A percentile compares a stretch with the other conserved stretches of the same genome.
Evolutionary conservation across 2,329 filamentous ascomycete species (phyloP).

Genomic region (Arthrobotrys megalospora): DNA sequence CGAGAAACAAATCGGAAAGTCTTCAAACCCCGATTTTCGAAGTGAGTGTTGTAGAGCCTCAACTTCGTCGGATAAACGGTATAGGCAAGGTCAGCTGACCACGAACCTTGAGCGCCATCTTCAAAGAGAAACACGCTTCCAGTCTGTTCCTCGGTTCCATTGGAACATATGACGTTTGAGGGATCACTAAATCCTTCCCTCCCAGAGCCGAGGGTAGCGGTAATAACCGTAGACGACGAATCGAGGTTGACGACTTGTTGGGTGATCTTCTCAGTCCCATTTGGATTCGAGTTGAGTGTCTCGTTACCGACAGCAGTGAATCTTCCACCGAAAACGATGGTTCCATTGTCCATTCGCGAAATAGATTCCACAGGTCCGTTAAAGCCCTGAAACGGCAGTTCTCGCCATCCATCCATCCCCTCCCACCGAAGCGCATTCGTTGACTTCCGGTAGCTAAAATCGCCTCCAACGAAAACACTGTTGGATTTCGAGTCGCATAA

Average conservation of each 20-base stretch:
- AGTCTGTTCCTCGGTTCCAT: conserved; percentile 74
- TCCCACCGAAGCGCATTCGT: conserved; percentile 92
- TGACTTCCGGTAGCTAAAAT: conserved; percentile 83
- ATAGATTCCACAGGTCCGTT: conserved; percentile 94
- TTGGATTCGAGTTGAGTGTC: conserved; percentile 76
- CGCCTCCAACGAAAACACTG: conserved; percentile 92
- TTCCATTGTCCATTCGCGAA: conserved; percentile 81
- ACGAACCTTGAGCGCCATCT: conserved; percentile 80
- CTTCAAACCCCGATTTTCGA: conserved; percentile 86
- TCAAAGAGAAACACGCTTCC: conserved; percentile 83
- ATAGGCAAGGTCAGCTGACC: conserved; percentile 86
- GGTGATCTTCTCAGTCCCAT: conserved; percentile 68
- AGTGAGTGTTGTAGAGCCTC: conserved; percentile 87
- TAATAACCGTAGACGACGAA: conserved; percentile 77
- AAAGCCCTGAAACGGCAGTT: conserved; percentile 91
- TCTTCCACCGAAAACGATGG: conserved; percentile 90
- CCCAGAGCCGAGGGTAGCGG: conserved; percentile 75
- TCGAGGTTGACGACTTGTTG: conserved; percentile 85
- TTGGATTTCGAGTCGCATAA: conserved; percentile 83
- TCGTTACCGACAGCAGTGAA: conserved; percentile 91
- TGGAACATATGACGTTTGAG: conserved; percentile 83
- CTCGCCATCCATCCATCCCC: conserved; percentile 78
- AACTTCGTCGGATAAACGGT: conserved; percentile 89
- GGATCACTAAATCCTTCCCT: conserved; percentile 80
- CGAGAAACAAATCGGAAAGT: conserved; percentile 88